Conservation (phyloP, 164 flowering plant species). For the Vitis amurensis region DNA sequence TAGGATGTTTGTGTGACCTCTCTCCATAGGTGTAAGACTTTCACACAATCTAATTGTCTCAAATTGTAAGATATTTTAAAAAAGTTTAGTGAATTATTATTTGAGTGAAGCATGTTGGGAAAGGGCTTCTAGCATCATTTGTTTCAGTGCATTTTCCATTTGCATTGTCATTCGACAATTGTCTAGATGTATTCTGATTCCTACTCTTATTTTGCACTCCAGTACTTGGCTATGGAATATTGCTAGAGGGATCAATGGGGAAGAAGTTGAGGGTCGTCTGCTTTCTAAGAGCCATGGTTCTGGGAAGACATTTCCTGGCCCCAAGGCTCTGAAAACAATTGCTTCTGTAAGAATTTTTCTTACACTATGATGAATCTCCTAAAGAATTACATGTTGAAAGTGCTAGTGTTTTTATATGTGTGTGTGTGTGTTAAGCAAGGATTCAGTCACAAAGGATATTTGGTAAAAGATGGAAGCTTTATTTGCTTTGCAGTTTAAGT, state of each 20-base stretch:
- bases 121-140: neutral
- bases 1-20: too few relatives aligned
- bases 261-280: conserved; percentile 87
- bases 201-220: conserved; percentile 19
- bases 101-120: neutral
- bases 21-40: too few relatives aligned
- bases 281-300: conserved; percentile 98
- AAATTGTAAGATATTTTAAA: neutral
- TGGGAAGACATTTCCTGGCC: conserved; percentile 96
- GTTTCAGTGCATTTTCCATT: neutral
- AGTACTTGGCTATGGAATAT: conserved; percentile 98
- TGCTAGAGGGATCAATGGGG: conserved; percentile 92
- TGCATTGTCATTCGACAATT: conserved; percentile 2
- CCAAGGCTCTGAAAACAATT: conserved; percentile 66
- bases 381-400: too few relatives aligned
- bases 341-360: conserved; percentile 53
- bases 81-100: neutral
- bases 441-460: too few relatives aligned
- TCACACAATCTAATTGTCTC: too few relatives aligned
- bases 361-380: too few relatives aligned
- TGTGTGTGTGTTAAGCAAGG: too few relatives aligned
- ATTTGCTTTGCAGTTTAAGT: neutral
- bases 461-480: too few relatives aligned
- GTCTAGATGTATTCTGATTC: conserved; percentile 6
- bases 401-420: too few relatives aligned